phyloP scores from a whole-genome alignment of 441 rosid species.

The Breynia disticha region DNA sequence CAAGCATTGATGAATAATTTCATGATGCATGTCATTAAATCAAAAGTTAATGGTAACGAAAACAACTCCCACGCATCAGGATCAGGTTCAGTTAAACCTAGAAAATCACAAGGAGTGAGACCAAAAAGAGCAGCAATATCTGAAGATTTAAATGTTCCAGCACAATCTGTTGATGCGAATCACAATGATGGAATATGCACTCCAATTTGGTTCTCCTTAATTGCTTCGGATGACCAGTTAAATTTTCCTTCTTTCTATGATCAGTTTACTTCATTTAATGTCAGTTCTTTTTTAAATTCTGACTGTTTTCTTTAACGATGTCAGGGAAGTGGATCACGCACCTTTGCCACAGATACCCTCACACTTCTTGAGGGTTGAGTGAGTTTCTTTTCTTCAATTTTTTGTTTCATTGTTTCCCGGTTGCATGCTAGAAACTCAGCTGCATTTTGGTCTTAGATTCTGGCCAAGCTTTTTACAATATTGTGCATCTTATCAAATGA shows the following conservation, averaged over 20 bases:
- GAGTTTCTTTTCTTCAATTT: conserved; percentile 19
- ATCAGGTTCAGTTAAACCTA: conserved; percentile 32
- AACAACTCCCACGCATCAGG: conserved; percentile 20
- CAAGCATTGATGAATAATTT: conserved; percentile 17
- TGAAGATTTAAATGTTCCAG: conserved; percentile 22
- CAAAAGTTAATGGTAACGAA: conserved; percentile 23
- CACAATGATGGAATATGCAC: conserved; percentile 24
- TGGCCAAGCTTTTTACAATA: too few species aligned
- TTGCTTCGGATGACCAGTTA: conserved; percentile 53
- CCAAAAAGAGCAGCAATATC: conserved; percentile 25
- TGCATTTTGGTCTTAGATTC: background rate
- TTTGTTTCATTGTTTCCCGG: background rate
- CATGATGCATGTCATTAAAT: conserved; percentile 26
- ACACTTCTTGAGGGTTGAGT: conserved; percentile 63
- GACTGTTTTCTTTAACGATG: conserved; percentile 16
- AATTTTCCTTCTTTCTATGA: conserved; percentile 9
- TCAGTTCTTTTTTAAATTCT: background rate
- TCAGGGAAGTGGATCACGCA: conserved; percentile 36
- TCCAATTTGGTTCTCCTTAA: conserved; percentile 60
- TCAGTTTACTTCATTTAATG: background rate
- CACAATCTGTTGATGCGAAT: conserved; percentile 28
- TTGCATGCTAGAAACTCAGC: background rate
- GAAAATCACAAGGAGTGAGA: conserved; percentile 23
- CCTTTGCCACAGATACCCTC: conserved; percentile 60
- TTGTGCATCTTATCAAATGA: too few species aligned